Evolutionary conservation across 2,329 filamentous ascomycete genomes (phyloP).

Genomic region (Zarea fungicola): DNA sequence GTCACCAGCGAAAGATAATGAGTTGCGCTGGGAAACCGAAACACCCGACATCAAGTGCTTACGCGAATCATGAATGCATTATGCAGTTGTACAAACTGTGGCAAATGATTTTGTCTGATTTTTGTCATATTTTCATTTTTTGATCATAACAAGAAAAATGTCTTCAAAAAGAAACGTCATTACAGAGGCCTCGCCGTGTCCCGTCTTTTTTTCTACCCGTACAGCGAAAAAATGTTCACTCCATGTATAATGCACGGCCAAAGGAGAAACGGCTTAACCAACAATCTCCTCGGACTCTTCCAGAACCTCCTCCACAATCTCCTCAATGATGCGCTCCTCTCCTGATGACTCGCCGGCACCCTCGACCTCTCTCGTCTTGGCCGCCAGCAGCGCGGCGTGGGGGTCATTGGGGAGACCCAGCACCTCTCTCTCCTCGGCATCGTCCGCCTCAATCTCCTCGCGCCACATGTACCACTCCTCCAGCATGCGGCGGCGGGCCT

Average conservation of each 20-base stretch:
- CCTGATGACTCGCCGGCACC: constrained; percentile 46
- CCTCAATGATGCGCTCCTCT: constrained; percentile 78
- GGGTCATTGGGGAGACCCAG: constrained; percentile 62
- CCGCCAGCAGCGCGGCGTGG: constrained; percentile 55
- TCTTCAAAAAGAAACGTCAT: constrained; percentile 24
- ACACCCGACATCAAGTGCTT: too few relatives aligned
- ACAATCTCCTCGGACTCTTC: constrained; percentile 81
- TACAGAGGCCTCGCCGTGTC: constrained; percentile 28
- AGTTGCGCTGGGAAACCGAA: too few relatives aligned
- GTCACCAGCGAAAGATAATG: too few relatives aligned
- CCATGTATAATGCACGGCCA: constrained; percentile 5
- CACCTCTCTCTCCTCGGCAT: constrained; percentile 64
- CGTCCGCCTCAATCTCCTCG: constrained; percentile 63
- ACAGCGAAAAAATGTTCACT: constrained; percentile 22
- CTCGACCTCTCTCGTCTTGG: constrained; percentile 48
- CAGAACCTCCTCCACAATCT: constrained; percentile 77
- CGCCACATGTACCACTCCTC: constrained; percentile 89
- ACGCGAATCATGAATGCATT: too few relatives aligned
- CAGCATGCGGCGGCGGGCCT: constrained; percentile 74
- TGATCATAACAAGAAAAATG: constrained; percentile 11
- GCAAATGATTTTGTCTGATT: not conserved
- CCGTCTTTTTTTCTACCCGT: constrained; percentile 27
- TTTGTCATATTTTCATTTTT: not conserved
- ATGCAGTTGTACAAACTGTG: too few relatives aligned
- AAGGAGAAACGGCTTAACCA: constrained; percentile 23